Conservation (phyloP, 306 rosid species). For the Abrus precatorius region DNA sequence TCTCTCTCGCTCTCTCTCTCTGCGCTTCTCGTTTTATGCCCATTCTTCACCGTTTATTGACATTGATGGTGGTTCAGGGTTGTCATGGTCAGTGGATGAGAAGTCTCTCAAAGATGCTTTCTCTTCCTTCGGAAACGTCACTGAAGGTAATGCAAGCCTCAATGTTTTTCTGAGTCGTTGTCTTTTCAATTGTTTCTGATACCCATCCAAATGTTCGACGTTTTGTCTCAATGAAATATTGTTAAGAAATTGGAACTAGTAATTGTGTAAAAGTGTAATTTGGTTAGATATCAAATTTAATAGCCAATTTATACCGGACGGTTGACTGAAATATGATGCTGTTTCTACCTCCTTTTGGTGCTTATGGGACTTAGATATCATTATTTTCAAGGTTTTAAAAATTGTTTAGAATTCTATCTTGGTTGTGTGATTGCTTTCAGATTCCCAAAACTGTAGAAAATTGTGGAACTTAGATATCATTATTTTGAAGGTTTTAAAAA, state of each 20-base stretch:
- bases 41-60: conserved; percentile 10
- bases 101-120: conserved; percentile 81
- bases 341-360: no score
- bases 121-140: conserved; percentile 83
- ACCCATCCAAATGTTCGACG: conserved; percentile 53
- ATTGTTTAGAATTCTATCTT: no score
- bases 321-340: background rate
- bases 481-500: no score
- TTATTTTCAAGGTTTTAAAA: no score
- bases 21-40: background rate
- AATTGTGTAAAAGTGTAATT: no score
- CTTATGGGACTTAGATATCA: no score
- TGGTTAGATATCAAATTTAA: no score
- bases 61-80: conserved; percentile 59
- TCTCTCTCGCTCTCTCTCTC: background rate
- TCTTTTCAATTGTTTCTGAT: background rate
- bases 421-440: no score
- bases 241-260: background rate
- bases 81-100: conserved; percentile 92
- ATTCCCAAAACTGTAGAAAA: no score
- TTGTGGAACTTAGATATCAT: no score
- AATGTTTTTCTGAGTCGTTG: background rate
- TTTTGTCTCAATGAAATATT: conserved; percentile 48
- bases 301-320: no score
- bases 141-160: conserved; percentile 62